Evolutionary conservation across 352 stramenopile genomes (phyloP).

Genomic region (Phytophthora syringae): DNA sequence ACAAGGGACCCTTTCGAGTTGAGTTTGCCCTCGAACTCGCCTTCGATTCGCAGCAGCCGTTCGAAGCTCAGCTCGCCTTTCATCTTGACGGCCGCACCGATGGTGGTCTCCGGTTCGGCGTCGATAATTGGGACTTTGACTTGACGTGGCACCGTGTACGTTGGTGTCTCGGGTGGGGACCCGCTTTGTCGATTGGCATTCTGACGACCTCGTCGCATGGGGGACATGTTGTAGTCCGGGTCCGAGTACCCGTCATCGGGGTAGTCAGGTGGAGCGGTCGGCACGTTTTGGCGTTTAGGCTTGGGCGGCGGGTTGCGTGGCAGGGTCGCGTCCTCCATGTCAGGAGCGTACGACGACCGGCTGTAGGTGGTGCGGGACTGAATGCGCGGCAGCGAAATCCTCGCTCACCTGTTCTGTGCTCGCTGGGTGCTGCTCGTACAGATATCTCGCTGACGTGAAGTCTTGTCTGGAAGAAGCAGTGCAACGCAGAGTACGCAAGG

Average conservation of each 20-base stretch:
- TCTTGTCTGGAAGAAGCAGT: constrained; percentile 23
- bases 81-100: constrained; percentile 86
- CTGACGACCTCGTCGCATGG: constrained; percentile 68
- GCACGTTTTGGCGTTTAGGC: constrained; percentile 69
- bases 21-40: constrained; percentile 90
- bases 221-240: constrained; percentile 65
- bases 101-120: constrained; percentile 81
- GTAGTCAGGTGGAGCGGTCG: constrained; percentile 39
- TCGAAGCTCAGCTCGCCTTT: constrained; percentile 92
- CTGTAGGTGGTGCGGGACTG: constrained; percentile 27
- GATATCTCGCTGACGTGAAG: background rate
- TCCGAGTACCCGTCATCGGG: constrained; percentile 68
- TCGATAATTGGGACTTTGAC: constrained; percentile 77
- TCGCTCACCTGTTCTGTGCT: constrained; percentile 29
- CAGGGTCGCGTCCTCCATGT: constrained; percentile 65
- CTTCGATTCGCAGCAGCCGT: constrained; percentile 87
- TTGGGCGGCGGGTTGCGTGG: constrained; percentile 73
- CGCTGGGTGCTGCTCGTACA: constrained; percentile 3
- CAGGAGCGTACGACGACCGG: constrained; percentile 21
- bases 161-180: constrained; percentile 70
- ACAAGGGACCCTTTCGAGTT: constrained; percentile 91
- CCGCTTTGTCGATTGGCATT: constrained; percentile 56
- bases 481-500: background rate
- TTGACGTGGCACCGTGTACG: constrained; percentile 50
- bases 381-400: constrained; percentile 53